Conservation (phyloP, 192 early-diverging fungal species). For the Obelidium mucronatum region DNA sequence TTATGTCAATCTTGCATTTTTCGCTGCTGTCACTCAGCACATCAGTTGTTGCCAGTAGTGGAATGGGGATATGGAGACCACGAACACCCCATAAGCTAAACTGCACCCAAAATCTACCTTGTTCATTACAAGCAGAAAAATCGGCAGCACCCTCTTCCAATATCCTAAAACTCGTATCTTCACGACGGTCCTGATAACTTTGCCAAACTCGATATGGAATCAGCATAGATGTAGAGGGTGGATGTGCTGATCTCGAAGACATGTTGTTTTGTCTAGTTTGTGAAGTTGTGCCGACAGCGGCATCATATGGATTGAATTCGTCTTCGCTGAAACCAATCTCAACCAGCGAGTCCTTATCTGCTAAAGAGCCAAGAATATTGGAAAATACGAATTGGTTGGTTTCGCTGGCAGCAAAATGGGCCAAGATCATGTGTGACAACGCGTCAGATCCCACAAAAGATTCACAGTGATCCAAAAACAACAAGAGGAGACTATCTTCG, state of each 20-base stretch:
- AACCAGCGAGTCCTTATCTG: no score
- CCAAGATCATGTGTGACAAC: not conserved
- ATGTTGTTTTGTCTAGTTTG: no score
- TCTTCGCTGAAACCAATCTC: constrained; percentile 14
- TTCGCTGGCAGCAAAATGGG: not conserved
- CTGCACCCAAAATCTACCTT: not conserved
- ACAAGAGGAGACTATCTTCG: not conserved
- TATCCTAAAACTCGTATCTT: not conserved
- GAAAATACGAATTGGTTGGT: not conserved
- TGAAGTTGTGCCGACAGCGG: not conserved
- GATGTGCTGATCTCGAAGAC: not conserved
- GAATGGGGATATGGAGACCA: constrained; percentile 9
- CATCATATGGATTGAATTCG: constrained; percentile 23
- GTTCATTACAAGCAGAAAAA: not conserved
- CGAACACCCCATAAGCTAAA: not conserved
- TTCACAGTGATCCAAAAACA: constrained; percentile 28
- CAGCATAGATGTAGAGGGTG: constrained; percentile 26
- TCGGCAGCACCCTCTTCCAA: not conserved
- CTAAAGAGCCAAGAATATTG: not conserved
- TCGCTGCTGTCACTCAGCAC: not conserved
- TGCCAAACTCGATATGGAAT: not conserved
- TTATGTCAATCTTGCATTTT: not conserved
- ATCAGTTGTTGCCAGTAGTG: not conserved
- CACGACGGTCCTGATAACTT: not conserved
- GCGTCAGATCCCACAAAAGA: not conserved